Evolutionary conservation across 768 basidiomycete species (phyloP).

Genomic region (Lyophyllum semitale): DNA sequence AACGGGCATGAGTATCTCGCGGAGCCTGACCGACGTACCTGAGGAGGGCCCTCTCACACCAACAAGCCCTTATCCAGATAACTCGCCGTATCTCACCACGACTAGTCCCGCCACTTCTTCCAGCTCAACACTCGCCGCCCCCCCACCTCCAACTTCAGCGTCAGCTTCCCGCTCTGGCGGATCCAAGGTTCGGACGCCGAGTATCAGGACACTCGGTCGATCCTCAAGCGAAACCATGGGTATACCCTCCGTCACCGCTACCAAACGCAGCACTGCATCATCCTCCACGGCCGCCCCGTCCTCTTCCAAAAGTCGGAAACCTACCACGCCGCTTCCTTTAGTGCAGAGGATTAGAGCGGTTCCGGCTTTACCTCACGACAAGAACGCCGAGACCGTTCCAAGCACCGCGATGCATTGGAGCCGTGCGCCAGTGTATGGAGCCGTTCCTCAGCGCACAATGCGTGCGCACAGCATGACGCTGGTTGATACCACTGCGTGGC

Average conservation of each 20-base stretch:
- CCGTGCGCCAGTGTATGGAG: constrained; percentile 76
- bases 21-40: constrained; percentile 34
- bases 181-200: constrained; percentile 26
- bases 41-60: constrained; percentile 29
- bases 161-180: constrained; percentile 11
- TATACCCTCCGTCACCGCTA: constrained; percentile 1
- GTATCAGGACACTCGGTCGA: constrained; percentile 35
- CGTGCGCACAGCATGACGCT: constrained; percentile 85
- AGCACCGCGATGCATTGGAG: constrained; percentile 87
- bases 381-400: constrained; percentile 59
- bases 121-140: constrained; percentile 7
- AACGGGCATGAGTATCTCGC: constrained; percentile 23
- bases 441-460: constrained; percentile 65
- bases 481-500: constrained; percentile 81
- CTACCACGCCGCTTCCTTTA: constrained; percentile 12
- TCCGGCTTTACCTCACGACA: constrained; percentile 64
- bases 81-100: constrained; percentile 3
- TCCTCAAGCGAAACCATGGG: constrained; percentile 17
- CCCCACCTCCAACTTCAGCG: constrained; percentile 10
- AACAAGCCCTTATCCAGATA: constrained; percentile 12
- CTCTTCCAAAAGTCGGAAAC: constrained; percentile 24
- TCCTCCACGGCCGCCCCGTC: constrained; percentile 14
- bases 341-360: constrained; percentile 42
- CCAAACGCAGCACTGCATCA: constrained; percentile 19
- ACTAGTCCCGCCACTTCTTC: constrained; percentile 11